A percentile compares a stretch with the other conserved stretches of the same genome.
phyloP scores from a whole-genome alignment of 1,284 basidiomycete species.

The Ustilago trichophora region DNA sequence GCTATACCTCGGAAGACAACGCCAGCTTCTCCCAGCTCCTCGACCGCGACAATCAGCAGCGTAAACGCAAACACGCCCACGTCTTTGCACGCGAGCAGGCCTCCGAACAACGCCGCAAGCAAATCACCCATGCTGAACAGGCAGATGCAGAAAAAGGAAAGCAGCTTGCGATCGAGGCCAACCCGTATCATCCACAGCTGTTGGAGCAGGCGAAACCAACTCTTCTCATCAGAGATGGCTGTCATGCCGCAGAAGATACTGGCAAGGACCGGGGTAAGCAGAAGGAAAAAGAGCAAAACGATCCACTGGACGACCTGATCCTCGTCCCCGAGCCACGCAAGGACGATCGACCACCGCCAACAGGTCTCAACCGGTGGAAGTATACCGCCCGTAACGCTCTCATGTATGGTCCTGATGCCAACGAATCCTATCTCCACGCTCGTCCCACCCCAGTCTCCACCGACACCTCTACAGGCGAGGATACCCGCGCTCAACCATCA shows the following conservation, averaged over 20 bases:
- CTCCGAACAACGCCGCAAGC: conserved; percentile 31
- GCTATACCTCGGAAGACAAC: conserved; percentile 64
- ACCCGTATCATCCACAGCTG: conserved; percentile 17
- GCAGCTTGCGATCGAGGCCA: conserved; percentile 40
- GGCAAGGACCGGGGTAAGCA: neutral
- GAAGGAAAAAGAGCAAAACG: neutral
- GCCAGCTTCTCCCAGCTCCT: conserved; percentile 60
- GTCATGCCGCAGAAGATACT: too few species aligned
- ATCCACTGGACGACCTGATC: conserved; percentile 27
- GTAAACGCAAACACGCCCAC: conserved; percentile 49
- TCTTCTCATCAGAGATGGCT: conserved; percentile 3
- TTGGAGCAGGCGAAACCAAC: neutral
- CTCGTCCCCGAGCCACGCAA: conserved; percentile 20
- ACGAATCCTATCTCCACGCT: conserved; percentile 20
- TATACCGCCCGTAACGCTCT: conserved; percentile 55
- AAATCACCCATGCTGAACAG: conserved; percentile 10
- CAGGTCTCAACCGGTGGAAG: conserved; percentile 22
- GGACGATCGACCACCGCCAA: conserved; percentile 13
- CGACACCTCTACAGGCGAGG: neutral
- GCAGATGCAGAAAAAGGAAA: conserved; percentile 27
- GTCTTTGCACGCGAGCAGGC: conserved; percentile 48
- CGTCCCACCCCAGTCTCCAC: neutral
- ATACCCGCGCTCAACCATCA: neutral
- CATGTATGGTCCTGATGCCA: conserved; percentile 54
- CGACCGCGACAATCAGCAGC: conserved; percentile 43